phyloP scores from a whole-genome alignment of 192 early-diverging fungal genomes.

The Thamnidium elegans region DNA sequence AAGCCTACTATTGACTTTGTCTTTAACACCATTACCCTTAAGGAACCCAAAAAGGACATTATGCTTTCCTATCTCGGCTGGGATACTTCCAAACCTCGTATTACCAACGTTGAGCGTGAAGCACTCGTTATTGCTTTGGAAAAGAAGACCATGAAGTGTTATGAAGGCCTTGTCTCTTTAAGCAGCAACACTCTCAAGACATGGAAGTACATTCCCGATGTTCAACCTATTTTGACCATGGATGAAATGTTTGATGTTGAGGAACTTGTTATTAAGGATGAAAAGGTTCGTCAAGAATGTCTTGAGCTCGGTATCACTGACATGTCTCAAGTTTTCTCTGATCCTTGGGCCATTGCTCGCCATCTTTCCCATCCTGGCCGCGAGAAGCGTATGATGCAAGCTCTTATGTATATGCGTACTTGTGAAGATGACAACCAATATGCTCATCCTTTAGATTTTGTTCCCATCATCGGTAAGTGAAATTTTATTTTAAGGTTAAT shows the following conservation, averaged over 20 bases:
- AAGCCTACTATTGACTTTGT: constrained; percentile 21
- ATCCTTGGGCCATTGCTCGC: constrained; percentile 41
- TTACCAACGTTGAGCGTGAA: constrained; percentile 32
- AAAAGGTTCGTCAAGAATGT: constrained; percentile 30
- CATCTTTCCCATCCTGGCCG: constrained; percentile 23
- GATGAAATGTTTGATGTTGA: constrained; percentile 41
- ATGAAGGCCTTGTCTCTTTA: constrained; percentile 33
- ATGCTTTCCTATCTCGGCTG: constrained; percentile 38
- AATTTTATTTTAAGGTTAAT: not conserved
- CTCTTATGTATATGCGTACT: constrained; percentile 39
- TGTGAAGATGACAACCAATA: constrained; percentile 42
- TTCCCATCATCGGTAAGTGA: constrained; percentile 38
- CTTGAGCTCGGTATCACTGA: constrained; percentile 36
- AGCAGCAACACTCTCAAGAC: constrained; percentile 16
- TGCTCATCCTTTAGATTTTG: constrained; percentile 42
- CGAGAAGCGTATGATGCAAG: constrained; percentile 33
- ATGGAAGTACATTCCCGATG: constrained; percentile 30
- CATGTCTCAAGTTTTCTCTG: constrained; percentile 33
- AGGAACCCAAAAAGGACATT: constrained; percentile 30
- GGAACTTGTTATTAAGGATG: constrained; percentile 29
- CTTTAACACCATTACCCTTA: constrained; percentile 43
- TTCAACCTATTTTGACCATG: constrained; percentile 40
- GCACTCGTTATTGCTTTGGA: constrained; percentile 33
- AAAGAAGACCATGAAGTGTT: constrained; percentile 23
- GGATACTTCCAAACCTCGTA: constrained; percentile 21